Conservation (phyloP, 179 eudicot species). For the Patellifolia procumbens region DNA sequence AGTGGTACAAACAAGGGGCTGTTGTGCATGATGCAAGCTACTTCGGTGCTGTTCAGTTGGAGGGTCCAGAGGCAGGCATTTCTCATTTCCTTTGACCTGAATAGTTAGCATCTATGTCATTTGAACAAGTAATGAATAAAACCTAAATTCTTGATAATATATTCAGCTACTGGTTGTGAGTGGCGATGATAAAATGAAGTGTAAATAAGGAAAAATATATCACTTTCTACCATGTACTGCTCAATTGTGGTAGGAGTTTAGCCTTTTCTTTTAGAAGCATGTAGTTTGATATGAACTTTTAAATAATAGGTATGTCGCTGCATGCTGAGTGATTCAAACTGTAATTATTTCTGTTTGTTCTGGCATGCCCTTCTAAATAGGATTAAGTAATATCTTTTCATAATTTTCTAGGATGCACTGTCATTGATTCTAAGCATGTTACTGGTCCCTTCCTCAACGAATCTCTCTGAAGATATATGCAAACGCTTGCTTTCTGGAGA, state of each 20-base stretch:
- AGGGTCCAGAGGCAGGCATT: conserved; percentile 74
- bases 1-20: conserved; percentile 61
- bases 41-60: conserved; percentile 61
- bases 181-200: neutral
- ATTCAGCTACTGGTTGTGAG: neutral
- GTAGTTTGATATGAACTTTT: neutral
- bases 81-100: conserved; percentile 19
- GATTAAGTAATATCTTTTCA: neutral
- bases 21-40: conserved; percentile 88
- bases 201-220: neutral
- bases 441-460: conserved; percentile 44
- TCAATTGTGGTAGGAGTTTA: neutral
- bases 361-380: neutral
- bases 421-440: conserved; percentile 51
- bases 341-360: neutral
- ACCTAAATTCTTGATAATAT: neutral
- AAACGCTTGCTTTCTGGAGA: conserved; percentile 49
- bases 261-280: neutral
- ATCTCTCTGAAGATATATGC: conserved; percentile 34
- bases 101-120: neutral
- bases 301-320: neutral
- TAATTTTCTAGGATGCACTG: conserved; percentile 53
- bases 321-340: conserved; percentile 1
- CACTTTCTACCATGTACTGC: neutral
- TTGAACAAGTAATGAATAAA: neutral